These are phyloP conservation scores for Chloris gayana DNA, from an alignment of 176 grass and related monocot genomes.

Conservation along the genomic window DNA sequence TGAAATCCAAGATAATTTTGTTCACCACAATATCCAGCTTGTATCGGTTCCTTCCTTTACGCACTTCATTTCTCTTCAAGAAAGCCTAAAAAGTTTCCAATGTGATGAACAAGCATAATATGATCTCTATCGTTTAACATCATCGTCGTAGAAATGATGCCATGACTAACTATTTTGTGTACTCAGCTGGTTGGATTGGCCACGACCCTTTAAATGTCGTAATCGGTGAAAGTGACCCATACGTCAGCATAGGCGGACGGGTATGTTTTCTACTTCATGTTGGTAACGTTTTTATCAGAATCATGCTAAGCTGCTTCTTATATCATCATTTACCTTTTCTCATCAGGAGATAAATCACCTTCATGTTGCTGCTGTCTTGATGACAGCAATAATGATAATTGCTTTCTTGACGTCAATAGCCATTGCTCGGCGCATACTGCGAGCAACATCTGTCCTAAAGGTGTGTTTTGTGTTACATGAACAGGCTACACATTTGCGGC, in stretches of 20 bases:
- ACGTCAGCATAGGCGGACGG: constrained; percentile 78
- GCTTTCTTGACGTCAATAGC: constrained; percentile 80
- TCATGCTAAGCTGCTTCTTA: constrained; percentile 20
- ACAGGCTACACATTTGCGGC: constrained; percentile 5
- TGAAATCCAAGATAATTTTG: neutral
- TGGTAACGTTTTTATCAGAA: constrained; percentile 13
- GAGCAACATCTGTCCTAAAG: constrained; percentile 87
- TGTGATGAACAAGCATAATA: neutral
- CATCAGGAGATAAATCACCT: constrained; percentile 86
- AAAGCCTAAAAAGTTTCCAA: neutral
- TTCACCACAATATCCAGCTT: neutral
- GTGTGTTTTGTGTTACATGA: constrained; percentile 41
- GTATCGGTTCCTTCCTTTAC: neutral
- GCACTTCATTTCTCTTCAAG: neutral
- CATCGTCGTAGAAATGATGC: neutral
- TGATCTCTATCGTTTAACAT: neutral
- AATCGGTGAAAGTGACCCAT: constrained; percentile 84
- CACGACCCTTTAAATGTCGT: constrained; percentile 88
- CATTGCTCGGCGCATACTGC: constrained; percentile 80
- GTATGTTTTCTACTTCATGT: constrained; percentile 49
- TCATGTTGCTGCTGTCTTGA: constrained; percentile 69
- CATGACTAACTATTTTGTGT: constrained; percentile 40
- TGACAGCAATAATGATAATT: constrained; percentile 90
- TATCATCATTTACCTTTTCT: constrained; percentile 33
- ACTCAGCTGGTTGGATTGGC: constrained; percentile 96